These are phyloP conservation scores for Phalaenopsis equestris DNA, from an alignment of 106 monocot genomes.

Conservation along the genomic window DNA sequence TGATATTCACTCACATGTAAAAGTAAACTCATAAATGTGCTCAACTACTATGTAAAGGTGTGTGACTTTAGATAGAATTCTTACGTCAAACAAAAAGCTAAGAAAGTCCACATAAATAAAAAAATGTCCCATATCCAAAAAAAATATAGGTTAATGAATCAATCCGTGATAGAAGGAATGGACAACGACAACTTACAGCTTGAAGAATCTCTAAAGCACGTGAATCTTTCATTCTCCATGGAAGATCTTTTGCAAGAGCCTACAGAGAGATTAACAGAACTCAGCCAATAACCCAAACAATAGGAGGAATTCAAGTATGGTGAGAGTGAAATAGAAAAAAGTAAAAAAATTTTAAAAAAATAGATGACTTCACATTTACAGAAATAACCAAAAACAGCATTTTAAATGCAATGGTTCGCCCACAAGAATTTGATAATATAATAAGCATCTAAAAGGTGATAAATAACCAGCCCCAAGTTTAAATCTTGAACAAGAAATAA, in stretches of 20 bases:
- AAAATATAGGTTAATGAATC: neutral
- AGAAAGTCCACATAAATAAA: neutral
- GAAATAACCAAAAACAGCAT: neutral
- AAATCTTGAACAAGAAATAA: neutral
- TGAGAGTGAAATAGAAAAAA: neutral
- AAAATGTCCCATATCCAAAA: neutral
- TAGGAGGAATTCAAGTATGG: neutral
- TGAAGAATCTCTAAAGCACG: slow-evolving; percentile 77
- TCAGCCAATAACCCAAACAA: neutral
- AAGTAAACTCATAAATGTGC: neutral
- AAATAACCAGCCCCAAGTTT: neutral
- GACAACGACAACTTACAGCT: slow-evolving; percentile 41
- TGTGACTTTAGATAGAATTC: neutral
- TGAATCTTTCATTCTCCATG: slow-evolving; percentile 73
- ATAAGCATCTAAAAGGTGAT: neutral
- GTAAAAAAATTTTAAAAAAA: neutral
- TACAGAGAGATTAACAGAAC: slow-evolving; percentile 9
- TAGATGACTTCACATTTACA: neutral
- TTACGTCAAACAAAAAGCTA: neutral
- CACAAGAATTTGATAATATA: neutral
- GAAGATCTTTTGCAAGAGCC: slow-evolving; percentile 88
- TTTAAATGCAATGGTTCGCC: neutral
- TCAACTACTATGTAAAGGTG: neutral
- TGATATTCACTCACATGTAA: neutral
- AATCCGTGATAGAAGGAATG: neutral